Conservation (phyloP, 768 basidiomycete genomes). For the Suillus hirtellus region DNA sequence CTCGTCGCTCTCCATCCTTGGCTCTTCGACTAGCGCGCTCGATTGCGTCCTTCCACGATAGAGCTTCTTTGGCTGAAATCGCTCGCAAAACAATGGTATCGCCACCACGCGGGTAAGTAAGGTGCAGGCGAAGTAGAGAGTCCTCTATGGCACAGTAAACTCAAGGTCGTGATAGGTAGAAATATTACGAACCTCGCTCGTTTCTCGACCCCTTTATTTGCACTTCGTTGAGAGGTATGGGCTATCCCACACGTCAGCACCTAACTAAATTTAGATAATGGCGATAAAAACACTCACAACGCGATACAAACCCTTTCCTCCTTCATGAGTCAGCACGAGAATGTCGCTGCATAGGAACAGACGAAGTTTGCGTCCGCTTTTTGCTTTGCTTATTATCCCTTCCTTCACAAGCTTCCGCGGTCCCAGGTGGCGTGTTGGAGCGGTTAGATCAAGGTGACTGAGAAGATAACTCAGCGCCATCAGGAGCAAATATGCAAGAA, state of each 20-base stretch:
- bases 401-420: conserved; percentile 78
- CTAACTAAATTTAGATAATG: neutral
- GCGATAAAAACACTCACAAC: conserved; percentile 55
- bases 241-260: conserved; percentile 40
- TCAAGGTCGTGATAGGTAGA: neutral
- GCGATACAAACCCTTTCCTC: conserved; percentile 69
- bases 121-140: conserved; percentile 60
- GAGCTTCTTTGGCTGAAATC: conserved; percentile 57
- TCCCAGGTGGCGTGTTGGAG: conserved; percentile 84
- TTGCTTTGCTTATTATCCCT: conserved; percentile 75
- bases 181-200: conserved; percentile 46
- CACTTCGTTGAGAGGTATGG: conserved; percentile 71
- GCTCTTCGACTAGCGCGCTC: conserved; percentile 18
- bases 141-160: conserved; percentile 49
- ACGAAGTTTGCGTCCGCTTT: conserved; percentile 77
- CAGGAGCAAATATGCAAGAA: neutral
- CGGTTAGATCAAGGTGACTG: conserved; percentile 86
- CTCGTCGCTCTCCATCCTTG: conserved; percentile 11
- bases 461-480: conserved; percentile 19
- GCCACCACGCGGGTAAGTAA: conserved; percentile 74
- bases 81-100: conserved; percentile 66
- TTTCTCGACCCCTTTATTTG: conserved; percentile 53
- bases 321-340: conserved; percentile 78
- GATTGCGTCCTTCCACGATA: conserved; percentile 50
- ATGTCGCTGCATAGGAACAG: conserved; percentile 89